A percentile compares a stretch with the other conserved stretches of the same genome.
These are phyloP conservation scores for Hygrocybe punicea DNA, from an alignment of 768 basidiomycete genomes.

Conservation along the genomic window DNA sequence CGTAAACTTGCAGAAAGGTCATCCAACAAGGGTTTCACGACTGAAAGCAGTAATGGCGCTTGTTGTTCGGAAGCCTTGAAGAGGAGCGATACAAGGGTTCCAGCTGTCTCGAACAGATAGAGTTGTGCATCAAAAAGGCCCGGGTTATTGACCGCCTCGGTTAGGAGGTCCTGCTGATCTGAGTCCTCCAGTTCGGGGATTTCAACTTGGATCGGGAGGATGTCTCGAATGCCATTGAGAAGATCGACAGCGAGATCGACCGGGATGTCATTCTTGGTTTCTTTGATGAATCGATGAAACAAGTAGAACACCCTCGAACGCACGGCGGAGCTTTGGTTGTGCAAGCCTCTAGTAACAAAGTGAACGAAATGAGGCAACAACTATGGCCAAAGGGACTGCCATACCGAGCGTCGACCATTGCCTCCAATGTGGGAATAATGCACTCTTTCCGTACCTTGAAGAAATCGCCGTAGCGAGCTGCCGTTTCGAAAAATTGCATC, in stretches of 20 bases:
- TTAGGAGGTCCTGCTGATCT: slow-evolving; percentile 60
- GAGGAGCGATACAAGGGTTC: slow-evolving; percentile 77
- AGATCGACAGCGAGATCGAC: slow-evolving; percentile 66
- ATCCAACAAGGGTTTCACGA: slow-evolving; percentile 78
- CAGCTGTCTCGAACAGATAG: slow-evolving; percentile 90
- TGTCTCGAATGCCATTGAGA: slow-evolving; percentile 70
- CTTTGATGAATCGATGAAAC: slow-evolving; percentile 88
- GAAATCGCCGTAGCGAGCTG: slow-evolving; percentile 91
- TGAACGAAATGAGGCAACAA: slow-evolving; percentile 6
- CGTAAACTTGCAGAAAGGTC: slow-evolving; percentile 61
- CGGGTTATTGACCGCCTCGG: slow-evolving; percentile 74
- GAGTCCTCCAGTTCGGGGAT: slow-evolving; percentile 77
- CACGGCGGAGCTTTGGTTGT: slow-evolving; percentile 65
- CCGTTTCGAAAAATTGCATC: slow-evolving; percentile 91
- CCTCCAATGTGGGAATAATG: slow-evolving; percentile 81
- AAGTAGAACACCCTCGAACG: slow-evolving; percentile 86
- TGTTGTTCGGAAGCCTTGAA: slow-evolving; percentile 66
- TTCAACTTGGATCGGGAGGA: slow-evolving; percentile 70
- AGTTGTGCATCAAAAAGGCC: slow-evolving; percentile 80
- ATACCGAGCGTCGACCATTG: slow-evolving; percentile 81
- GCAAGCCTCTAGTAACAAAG: slow-evolving; percentile 65
- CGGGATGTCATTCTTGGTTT: slow-evolving; percentile 73
- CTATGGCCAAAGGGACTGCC: slow-evolving; percentile 22
- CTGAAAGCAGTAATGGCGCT: slow-evolving; percentile 62
- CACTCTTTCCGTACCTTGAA: slow-evolving; percentile 91